These are phyloP conservation scores for Emmonsiellopsis sp. DNA, from an alignment of 2,329 filamentous ascomycete genomes.

Conservation along the genomic window DNA sequence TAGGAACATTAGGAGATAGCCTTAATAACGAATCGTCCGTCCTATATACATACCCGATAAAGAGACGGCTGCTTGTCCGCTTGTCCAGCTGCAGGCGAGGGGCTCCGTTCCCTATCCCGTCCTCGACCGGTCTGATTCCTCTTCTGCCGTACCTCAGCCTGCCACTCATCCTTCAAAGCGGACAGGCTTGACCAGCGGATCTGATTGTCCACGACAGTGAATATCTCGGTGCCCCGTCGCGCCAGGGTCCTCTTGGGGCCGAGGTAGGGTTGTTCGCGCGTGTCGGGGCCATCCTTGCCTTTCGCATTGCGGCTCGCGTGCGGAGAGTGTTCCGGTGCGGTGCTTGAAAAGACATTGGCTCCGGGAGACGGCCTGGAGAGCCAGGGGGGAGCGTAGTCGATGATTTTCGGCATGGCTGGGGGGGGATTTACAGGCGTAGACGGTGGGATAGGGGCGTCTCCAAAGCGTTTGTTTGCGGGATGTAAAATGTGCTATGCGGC, in stretches of 20 bases:
- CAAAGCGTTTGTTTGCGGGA: not conserved
- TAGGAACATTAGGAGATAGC: slow-evolving; percentile 25
- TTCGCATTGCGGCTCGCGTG: slow-evolving; percentile 12
- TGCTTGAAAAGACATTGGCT: slow-evolving; percentile 62
- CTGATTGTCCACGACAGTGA: slow-evolving; percentile 79
- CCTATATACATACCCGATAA: slow-evolving; percentile 37
- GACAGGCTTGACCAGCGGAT: slow-evolving; percentile 84
- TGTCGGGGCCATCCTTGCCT: slow-evolving; percentile 20
- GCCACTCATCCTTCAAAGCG: slow-evolving; percentile 59
- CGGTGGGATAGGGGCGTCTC: not conserved
- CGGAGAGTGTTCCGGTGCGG: slow-evolving; percentile 31
- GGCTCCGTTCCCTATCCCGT: slow-evolving; percentile 7
- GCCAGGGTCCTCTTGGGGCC: slow-evolving; percentile 58
- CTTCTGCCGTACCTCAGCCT: slow-evolving; percentile 28
- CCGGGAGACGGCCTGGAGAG: slow-evolving; percentile 69
- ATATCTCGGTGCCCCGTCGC: slow-evolving; percentile 74
- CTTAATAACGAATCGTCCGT: not conserved
- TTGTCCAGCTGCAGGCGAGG: not conserved
- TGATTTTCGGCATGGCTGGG: slow-evolving; percentile 68
- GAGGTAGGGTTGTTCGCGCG: slow-evolving; percentile 17
- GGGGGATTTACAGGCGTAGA: not conserved
- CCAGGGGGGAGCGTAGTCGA: slow-evolving; percentile 79
- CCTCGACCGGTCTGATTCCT: slow-evolving; percentile 16
- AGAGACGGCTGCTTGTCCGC: not conserved
- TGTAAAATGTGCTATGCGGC: too few relatives aligned